Base-by-base conservation (phyloP, 2,329 filamentous ascomycete genomes). In the Xylariaceae sp. region DNA sequence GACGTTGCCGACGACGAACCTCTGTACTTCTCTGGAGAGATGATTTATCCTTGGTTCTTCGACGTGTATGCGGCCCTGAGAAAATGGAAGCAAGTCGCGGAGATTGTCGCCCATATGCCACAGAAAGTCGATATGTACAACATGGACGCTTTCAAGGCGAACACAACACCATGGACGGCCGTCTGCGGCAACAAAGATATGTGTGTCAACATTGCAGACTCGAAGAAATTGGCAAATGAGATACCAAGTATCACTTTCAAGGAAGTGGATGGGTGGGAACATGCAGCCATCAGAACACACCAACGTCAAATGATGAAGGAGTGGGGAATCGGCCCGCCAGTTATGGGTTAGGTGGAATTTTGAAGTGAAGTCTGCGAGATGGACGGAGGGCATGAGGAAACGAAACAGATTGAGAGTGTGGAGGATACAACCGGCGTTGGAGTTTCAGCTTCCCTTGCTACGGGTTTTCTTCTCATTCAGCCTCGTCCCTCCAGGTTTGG, bases 21-120 rank as follows among this genome's bases (percentile, higher is more conserved):
- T 14, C 42, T 61, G 19, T 58, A 59, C 52, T 47, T 62, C 33
- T 54, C 54, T 1, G 59, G 53, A 30, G 61, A 63, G 52, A 58
- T 60, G 46, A 45, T 62, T 17, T 60, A 54, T 46, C 54, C 19
- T 4, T 58, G 54, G 47, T 55, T 60, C 53, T 60, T 52, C 35
- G 45, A 53, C 10, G 45, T 49, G 17, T 61, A 58, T 39, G 33
- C 31, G 1, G 38, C 31, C 2, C 51, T 63, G 18, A 35, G 17
- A 7, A n/a, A 9, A 2, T 44, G 36, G 18, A 19, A 17, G 15
- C 9, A 14, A 5, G 36, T 43, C 6, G 48, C 48, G 14, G 38
- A 48, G 15, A 12, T 38, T 31, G 4, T 51, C 18, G 48, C 48
- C 11, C 11, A 40, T 1, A 11, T 19, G 7, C 19, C n/a, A 11